Evolutionary conservation across 2,329 filamentous ascomycete genomes (phyloP), one percentile per base, ranked within the genome.

Genomic region (Colletotrichum echinochloae): DNA sequence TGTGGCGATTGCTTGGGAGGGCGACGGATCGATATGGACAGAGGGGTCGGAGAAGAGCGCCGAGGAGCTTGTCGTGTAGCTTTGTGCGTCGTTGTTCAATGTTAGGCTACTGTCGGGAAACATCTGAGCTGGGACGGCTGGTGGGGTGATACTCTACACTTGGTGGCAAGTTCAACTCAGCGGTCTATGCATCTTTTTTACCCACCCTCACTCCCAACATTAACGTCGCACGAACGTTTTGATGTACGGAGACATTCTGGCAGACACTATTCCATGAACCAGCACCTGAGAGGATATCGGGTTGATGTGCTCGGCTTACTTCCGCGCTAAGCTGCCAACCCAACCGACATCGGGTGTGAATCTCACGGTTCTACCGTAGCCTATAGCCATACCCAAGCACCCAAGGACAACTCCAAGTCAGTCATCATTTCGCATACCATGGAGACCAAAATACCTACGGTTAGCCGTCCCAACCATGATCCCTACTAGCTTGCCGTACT

Each of bases 271-370:
- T 3, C 41, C 18, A 7, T 1, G 11, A n/a, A 44, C 18, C 18
- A 41, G 39, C 7, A n/a, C n/a, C 20, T 1, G 20, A n/a, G 41
- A 44, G 2, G 20, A 20, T 44, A 44, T 20, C 39, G 18, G 2
- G 26, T n/a, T 35, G 28, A n/a, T 3, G n/a, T 7, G 11, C 18
- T 44, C 8, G 66, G 60, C 60, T 62, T 59, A 41, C 54, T 14
- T 62, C 33, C 55, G 60, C 60, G 61, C 61, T 60, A 60, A 69
- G 61, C 66, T 62, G 61, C 65, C 64, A 68, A 68, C 49, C 60
- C 65, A 65, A 57, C 52, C 65, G 60, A n/a, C 60, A 44, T 9
- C 4, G 7, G 11, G 18, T 4, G 41, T 44, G 20, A 11, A 41
- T n/a, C n/a, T n/a, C n/a, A n/a, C n/a, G n/a, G n/a, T n/a, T n/a